Base-by-base conservation (phyloP, 495 filamentous ascomycete species). In the Tuber umbilicatum region DNA sequence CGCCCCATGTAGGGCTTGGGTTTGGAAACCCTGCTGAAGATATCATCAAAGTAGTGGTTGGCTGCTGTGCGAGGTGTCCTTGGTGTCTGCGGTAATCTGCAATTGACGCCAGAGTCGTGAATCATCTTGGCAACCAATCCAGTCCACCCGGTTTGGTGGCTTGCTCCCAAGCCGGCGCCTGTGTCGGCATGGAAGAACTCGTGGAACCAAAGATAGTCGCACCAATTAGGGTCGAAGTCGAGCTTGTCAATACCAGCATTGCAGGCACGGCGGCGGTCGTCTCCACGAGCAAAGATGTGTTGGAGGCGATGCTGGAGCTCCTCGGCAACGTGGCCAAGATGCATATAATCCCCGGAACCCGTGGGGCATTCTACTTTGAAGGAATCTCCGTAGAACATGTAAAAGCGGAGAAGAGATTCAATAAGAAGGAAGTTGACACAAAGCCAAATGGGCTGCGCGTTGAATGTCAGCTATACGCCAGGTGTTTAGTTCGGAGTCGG, bases 111-210 rank as follows among this genome's bases (percentile, higher is more conserved):
- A 75, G 94, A 97, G 78, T 98, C 94, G 75, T 98, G 94, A 71
- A 98, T 97, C 89, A 98, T 89, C 81, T 96, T 94, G 14, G 94
- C 94, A 80, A 98, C 92, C 69, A 98, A 81, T 0, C 94, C 95
- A n/a, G 94, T 97, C 95, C 95, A 98, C 7, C 94, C 94, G 75
- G 93, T 97, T 83, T 98, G 94, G 84, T 98, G 95, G 69, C 92
- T 95, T 37, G 94, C 93, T 72, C 94, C 94, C 12, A 97, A 86
- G 9, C 95, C 94, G 71, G 93, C 90, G 23, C 95, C 94, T 39
- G 86, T 90, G 81, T 98, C 95, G 40, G 92, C 94, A 79, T 98
- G 94, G 80, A 98, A 98, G 86, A 96, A 98, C 83, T 98, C 94
- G 81, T 97, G 91, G 87, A 96, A 98, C 91, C 93, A 97, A 75